Evolutionary conservation across 805 yeast genomes (phyloP).

Genomic region (Zygosaccharomyces bailii): DNA sequence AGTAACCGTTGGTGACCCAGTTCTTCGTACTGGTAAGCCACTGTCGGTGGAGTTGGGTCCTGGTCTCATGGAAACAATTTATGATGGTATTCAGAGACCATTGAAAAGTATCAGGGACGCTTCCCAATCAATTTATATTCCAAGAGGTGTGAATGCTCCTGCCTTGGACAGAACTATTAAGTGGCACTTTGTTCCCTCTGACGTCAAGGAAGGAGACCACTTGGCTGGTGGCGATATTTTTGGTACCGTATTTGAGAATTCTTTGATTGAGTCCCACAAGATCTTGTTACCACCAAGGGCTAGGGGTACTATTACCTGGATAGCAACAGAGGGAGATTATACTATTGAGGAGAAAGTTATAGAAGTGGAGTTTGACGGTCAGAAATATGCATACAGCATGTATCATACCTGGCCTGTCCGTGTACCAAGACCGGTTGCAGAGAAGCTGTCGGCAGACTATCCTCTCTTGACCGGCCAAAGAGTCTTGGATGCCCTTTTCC

Average conservation of each 20-base stretch:
- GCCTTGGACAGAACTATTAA: slow-evolving; percentile 78
- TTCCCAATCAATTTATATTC: slow-evolving; percentile 91
- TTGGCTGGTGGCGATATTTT: slow-evolving; percentile 97
- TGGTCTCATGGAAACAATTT: slow-evolving; percentile 97
- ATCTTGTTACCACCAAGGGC: slow-evolving; percentile 97
- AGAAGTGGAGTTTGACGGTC: slow-evolving; percentile 94
- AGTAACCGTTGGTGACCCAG: slow-evolving; percentile 99
- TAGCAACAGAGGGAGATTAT: slow-evolving; percentile 89
- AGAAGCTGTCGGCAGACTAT: slow-evolving; percentile 86
- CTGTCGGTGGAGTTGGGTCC: slow-evolving; percentile 98
- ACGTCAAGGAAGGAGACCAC: slow-evolving; percentile 84
- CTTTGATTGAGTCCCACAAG: slow-evolving; percentile 87
- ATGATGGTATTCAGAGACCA: slow-evolving; percentile 99
- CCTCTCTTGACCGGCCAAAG: slow-evolving; percentile 98
- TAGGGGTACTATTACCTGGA: slow-evolving; percentile 89
- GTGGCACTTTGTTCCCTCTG: slow-evolving; percentile 83
- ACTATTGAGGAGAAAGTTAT: slow-evolving; percentile 83
- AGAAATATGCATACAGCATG: slow-evolving; percentile 77
- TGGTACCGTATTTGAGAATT: slow-evolving; percentile 92
- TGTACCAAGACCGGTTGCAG: slow-evolving; percentile 98
- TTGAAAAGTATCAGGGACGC: slow-evolving; percentile 84
- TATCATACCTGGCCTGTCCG: slow-evolving; percentile 99
- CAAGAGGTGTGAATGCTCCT: slow-evolving; percentile 98
- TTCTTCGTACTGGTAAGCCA: slow-evolving; percentile 97
- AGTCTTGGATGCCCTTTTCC: slow-evolving; percentile 95